Conservation (phyloP, 345 rosid species). For the Acer saccharum region DNA sequence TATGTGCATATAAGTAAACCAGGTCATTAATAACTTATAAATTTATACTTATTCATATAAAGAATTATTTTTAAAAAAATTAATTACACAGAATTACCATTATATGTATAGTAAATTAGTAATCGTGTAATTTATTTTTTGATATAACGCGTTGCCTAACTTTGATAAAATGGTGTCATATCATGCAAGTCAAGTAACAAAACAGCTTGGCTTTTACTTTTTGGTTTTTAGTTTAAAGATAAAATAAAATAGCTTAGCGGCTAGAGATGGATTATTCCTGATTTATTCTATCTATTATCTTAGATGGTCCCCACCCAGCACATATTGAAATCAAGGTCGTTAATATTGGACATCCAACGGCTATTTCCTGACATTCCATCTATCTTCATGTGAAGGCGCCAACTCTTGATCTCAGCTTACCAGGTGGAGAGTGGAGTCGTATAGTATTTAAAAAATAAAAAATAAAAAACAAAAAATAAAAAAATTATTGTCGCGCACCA, state of each 20-base stretch:
- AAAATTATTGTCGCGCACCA: neutral
- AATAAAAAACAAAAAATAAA: too few species aligned
- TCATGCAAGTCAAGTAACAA: neutral
- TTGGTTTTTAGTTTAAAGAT: neutral
- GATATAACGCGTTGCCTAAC: too few species aligned
- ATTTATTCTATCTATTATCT: neutral
- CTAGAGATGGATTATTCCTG: neutral
- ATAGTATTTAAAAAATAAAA: too few species aligned
- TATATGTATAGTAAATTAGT: too few species aligned
- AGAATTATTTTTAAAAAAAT: too few species aligned
- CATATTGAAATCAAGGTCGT: neutral
- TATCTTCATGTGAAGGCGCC: too few species aligned
- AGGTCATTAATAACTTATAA: neutral
- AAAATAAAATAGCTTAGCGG: neutral
- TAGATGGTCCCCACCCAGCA: neutral
- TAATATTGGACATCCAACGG: conserved; percentile 3
- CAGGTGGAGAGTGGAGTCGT: too few species aligned
- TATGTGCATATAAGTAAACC: neutral
- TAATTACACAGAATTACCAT: too few species aligned
- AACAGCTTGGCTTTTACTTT: neutral
- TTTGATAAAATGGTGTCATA: too few species aligned
- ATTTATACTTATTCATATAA: neutral
- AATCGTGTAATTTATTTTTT: too few species aligned
- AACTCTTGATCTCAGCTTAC: neutral
- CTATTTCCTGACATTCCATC: neutral